Evolutionary conservation across 176 grass and related monocot species (phyloP), one percentile per base, ranked within the genome.

Genomic region (Triticum monococcum): DNA sequence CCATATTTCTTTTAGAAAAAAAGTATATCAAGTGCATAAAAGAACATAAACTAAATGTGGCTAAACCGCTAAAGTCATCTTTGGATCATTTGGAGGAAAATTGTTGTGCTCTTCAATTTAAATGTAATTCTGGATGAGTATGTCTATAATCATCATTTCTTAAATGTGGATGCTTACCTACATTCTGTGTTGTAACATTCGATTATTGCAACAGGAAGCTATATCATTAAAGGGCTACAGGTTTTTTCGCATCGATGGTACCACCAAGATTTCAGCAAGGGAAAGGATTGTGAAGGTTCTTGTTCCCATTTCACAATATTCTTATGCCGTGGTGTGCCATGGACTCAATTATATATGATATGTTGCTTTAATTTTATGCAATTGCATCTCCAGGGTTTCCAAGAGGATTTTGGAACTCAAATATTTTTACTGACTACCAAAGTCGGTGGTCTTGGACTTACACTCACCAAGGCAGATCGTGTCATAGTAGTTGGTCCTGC

Each of bases 401-500:
- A 95, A 91, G 89, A 95, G 79, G 96, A 91, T 41, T 48, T 38
- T 46, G 86, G 91, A 65, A 91, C 93, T 91, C 89, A 81, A 57
- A 95, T 98, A 48, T 93, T 98, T 92, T 83, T 98, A 25, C 85
- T 98, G 78, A 95, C 96, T 63, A 92, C 96, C 67, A 91, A 95
- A 95, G 96, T 98, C 81, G 96, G 96, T 73, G 96, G 93, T 33
- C 88, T 98, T 95, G 28, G 28, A 30, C 28, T 30, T 30, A 30
- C 28, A 30, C 28, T 30, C 28, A 30, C 28, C 28, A 30, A 30
- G 28, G 28, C 28, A 30, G 28, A 91, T 86, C 96, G 93, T 62
- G 96, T 98, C 64, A 98, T 98, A 84, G 93, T 98, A 54, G 93
- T 95, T 81, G 93, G 92, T 90, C 96, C 96, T 75, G 96, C 91